Conservation (phyloP, 169 alveolate genomes). For the Eimeria praecox region DNA sequence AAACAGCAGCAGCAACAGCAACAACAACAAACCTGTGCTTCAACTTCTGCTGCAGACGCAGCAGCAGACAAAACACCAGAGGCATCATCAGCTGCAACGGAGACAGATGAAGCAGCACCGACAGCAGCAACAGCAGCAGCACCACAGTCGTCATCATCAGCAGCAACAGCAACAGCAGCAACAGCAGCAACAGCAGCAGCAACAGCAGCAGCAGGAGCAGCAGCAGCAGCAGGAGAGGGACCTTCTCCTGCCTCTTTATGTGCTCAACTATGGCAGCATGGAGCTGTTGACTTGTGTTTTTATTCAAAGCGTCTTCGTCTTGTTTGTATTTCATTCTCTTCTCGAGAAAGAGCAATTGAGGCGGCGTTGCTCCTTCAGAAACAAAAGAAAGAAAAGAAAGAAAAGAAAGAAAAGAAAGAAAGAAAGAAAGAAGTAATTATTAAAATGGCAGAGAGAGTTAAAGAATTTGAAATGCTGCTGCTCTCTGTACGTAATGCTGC, state of each 20-base stretch:
- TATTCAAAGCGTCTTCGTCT: conserved; percentile 5
- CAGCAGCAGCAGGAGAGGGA: conserved; percentile 32
- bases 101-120: neutral
- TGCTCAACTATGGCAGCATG: conserved; percentile 7
- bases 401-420: neutral
- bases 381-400: neutral
- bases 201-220: neutral
- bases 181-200: neutral
- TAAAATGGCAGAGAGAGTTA: conserved; percentile 32
- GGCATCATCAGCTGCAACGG: neutral
- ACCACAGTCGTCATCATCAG: neutral
- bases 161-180: conserved; percentile 27
- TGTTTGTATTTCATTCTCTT: conserved; percentile 69
- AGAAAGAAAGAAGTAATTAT: neutral
- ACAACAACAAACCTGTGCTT: neutral
- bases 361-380: conserved; percentile 73
- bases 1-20: neutral
- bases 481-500: neutral
- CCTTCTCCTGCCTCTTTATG: conserved; percentile 60
- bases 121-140: conserved; percentile 4
- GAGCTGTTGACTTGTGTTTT: conserved; percentile 67
- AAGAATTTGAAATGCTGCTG: conserved; percentile 7
- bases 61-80: neutral
- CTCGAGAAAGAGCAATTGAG: conserved; percentile 74
- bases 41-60: neutral